Evolutionary conservation across 352 stramenopile genomes (phyloP).

Genomic region (Globisporangium sylvaticum): DNA sequence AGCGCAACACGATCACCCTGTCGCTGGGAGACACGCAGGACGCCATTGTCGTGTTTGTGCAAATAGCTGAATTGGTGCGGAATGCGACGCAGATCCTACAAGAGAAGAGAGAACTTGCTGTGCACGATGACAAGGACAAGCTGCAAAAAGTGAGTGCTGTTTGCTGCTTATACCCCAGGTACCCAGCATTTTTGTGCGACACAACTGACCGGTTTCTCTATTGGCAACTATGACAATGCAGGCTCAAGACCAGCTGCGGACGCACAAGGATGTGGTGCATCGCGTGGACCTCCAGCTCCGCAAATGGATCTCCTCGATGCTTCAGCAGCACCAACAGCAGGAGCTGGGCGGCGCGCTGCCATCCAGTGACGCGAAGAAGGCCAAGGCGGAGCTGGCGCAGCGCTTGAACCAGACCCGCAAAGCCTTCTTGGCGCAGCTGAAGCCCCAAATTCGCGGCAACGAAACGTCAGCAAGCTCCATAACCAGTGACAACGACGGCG

Average conservation of each 20-base stretch:
- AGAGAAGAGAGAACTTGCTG: not conserved
- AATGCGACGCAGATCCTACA: not conserved
- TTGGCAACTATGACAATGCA: conserved; percentile 10
- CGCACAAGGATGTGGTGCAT: conserved; percentile 32
- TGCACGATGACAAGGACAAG: not conserved
- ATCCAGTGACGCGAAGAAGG: conserved; percentile 9
- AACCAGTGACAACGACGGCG: not conserved
- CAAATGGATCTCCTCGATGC: conserved; percentile 45
- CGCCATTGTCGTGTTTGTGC: not conserved
- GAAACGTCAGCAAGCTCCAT: too few species aligned
- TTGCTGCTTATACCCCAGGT: not conserved
- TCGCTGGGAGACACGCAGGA: not conserved
- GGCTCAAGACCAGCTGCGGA: conserved; percentile 30
- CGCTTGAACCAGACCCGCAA: conserved; percentile 44
- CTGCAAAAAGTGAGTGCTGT: not conserved
- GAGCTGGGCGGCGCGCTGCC: not conserved
- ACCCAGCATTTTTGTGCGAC: too few species aligned
- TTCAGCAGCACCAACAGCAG: conserved; percentile 18
- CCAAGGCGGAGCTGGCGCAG: conserved; percentile 23
- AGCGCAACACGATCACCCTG: conserved; percentile 24
- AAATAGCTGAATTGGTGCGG: not conserved
- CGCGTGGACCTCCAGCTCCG: conserved; percentile 54
- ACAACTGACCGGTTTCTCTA: not conserved
- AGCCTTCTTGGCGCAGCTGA: conserved; percentile 33
- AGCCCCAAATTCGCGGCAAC: not conserved